Conservation (phyloP, 306 rosid genomes). For the Parietaria judaica region DNA sequence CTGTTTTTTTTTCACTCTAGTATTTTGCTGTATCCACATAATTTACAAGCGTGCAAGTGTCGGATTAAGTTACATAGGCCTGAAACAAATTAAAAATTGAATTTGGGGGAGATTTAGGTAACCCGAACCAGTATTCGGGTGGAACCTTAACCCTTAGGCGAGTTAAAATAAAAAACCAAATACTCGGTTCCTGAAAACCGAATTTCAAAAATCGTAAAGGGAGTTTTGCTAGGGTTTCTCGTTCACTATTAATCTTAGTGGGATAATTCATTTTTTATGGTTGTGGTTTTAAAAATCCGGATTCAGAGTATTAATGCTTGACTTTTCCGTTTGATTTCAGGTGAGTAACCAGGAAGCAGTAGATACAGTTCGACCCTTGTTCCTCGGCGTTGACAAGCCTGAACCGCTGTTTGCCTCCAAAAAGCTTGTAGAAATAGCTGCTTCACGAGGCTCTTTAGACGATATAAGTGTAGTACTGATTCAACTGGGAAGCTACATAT, state of each 20-base stretch:
- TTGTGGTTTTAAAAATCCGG: constrained; percentile 2
- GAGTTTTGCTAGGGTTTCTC: too few relatives aligned
- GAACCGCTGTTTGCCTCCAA: constrained; percentile 64
- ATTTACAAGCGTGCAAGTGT: too few relatives aligned
- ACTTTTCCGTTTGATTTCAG: constrained; percentile 33
- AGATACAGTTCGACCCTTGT: constrained; percentile 55
- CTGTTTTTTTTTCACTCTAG: not conserved
- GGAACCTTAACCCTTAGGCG: too few relatives aligned
- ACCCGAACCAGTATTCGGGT: too few relatives aligned
- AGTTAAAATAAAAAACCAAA: too few relatives aligned
- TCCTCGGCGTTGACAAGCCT: constrained; percentile 32
- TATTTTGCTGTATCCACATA: not conserved
- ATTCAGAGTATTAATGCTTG: not conserved
- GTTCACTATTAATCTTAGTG: too few relatives aligned
- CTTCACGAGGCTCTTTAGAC: constrained; percentile 69
- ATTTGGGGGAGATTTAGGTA: too few relatives aligned
- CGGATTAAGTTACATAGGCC: too few relatives aligned
- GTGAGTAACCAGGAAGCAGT: constrained; percentile 89
- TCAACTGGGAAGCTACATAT: constrained; percentile 40
- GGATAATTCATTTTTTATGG: not conserved
- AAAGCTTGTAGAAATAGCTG: constrained; percentile 68
- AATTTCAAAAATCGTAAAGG: too few relatives aligned
- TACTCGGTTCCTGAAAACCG: too few relatives aligned
- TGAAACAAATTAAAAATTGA: too few relatives aligned
- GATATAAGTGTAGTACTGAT: constrained; percentile 81